phyloP scores from a whole-genome alignment of 2,329 filamentous ascomycete species.

The Chrysoporthe puriensis region DNA sequence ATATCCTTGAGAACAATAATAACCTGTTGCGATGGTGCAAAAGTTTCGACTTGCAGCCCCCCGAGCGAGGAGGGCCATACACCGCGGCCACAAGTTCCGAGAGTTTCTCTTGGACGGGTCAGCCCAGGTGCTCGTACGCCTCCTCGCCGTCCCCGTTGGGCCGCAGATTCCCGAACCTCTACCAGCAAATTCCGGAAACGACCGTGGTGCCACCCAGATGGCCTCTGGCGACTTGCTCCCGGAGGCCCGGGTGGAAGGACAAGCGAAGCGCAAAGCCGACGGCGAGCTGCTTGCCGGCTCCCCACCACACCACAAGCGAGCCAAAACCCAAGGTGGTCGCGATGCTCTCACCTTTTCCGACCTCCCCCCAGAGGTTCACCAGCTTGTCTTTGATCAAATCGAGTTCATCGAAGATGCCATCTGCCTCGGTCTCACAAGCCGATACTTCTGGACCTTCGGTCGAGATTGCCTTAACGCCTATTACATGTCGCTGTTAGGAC shows the following conservation, averaged over 20 bases:
- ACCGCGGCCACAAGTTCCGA: not conserved
- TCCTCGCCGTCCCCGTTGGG: not conserved
- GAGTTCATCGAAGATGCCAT: not conserved
- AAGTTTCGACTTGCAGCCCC: not conserved
- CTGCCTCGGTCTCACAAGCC: not conserved
- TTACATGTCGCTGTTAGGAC: constrained; percentile 32
- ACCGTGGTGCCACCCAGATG: too few species aligned
- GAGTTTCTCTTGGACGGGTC: not conserved
- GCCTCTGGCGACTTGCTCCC: too few species aligned
- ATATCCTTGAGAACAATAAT: too few species aligned
- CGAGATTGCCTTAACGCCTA: constrained; percentile 18
- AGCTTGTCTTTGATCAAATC: not conserved
- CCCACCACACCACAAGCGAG: not conserved
- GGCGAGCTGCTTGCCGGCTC: too few species aligned
- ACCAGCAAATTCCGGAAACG: not conserved
- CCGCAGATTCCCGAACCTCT: not conserved
- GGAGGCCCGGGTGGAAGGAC: too few species aligned
- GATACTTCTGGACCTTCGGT: not conserved
- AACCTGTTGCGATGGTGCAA: not conserved
- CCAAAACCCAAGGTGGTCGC: too few species aligned
- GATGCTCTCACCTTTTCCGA: not conserved
- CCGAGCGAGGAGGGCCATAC: not conserved
- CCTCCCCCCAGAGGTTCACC: not conserved
- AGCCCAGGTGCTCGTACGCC: not conserved
- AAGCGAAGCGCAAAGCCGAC: not conserved